phyloP scores from a whole-genome alignment of 768 basidiomycete species.

The Termitomyces sp. region DNA sequence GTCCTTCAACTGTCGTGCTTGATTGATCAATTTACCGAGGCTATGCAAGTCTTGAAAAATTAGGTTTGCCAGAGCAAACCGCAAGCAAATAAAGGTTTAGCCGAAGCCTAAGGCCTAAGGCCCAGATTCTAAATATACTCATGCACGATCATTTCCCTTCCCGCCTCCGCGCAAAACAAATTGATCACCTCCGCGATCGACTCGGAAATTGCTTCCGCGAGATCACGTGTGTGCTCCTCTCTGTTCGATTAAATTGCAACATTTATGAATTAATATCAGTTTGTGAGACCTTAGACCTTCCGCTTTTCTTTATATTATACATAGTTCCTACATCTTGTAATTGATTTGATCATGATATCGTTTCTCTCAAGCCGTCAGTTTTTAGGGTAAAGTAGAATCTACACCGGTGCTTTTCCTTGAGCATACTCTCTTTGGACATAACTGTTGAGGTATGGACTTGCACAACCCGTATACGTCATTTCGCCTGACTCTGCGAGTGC shows the following conservation, averaged over 20 bases:
- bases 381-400: no score
- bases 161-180: neutral
- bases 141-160: neutral
- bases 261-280: neutral
- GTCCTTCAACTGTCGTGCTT: neutral
- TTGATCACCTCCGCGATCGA: neutral
- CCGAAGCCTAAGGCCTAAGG: neutral
- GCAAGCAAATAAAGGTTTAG: neutral
- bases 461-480: no score
- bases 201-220: neutral
- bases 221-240: neutral
- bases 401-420: no score
- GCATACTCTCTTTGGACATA: no score
- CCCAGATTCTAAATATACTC: neutral
- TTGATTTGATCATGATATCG: neutral
- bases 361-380: neutral
- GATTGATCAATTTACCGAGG: neutral
- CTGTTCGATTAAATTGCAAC: neutral
- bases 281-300: neutral
- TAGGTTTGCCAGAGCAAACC: neutral
- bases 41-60: neutral
- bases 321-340: neutral
- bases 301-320: neutral
- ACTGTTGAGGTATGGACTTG: no score
- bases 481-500: no score